These are phyloP conservation scores for Pichia sp. DNA, from an alignment of 1,139 yeast genomes.

Conservation along the genomic window DNA sequence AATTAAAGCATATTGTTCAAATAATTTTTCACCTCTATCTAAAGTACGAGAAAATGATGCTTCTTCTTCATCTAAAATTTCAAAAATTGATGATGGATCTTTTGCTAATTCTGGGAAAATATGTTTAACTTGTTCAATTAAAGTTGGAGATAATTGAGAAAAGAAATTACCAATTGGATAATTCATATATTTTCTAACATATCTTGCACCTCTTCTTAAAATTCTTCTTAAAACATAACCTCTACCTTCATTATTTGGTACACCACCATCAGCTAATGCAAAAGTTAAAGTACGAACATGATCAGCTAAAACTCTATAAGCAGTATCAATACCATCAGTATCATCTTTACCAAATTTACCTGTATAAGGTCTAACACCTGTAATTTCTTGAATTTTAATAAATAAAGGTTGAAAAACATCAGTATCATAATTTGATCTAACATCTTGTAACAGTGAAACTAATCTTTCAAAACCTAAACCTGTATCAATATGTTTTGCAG, in stretches of 20 bases:
- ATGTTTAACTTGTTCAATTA: conserved; percentile 80
- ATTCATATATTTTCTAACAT: conserved; percentile 91
- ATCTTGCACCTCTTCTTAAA: conserved; percentile 95
- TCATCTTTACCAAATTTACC: conserved; percentile 95
- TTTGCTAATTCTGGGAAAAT: conserved; percentile 85
- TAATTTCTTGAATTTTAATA: conserved; percentile 77
- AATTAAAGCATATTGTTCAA: conserved; percentile 83
- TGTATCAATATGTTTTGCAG: conserved; percentile 93
- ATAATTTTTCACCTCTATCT: conserved; percentile 96
- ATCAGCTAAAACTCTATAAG: conserved; percentile 96
- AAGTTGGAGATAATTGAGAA: conserved; percentile 85
- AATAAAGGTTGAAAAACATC: conserved; percentile 92
- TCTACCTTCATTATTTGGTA: conserved; percentile 98
- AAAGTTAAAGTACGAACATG: conserved; percentile 95
- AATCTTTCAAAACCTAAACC: conserved; percentile 99
- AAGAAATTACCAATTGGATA: conserved; percentile 93
- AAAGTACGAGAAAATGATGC: conserved; percentile 88
- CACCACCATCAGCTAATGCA: conserved; percentile 98
- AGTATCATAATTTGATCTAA: conserved; percentile 89
- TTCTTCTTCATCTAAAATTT: conserved; percentile 93
- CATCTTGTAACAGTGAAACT: conserved; percentile 89
- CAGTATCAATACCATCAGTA: conserved; percentile 91
- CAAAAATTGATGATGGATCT: conserved; percentile 71
- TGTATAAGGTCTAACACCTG: conserved; percentile 84
- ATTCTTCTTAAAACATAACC: conserved; percentile 97